Conservation (phyloP, 768 basidiomycete species). For the Leccinum aurantiacum region DNA sequence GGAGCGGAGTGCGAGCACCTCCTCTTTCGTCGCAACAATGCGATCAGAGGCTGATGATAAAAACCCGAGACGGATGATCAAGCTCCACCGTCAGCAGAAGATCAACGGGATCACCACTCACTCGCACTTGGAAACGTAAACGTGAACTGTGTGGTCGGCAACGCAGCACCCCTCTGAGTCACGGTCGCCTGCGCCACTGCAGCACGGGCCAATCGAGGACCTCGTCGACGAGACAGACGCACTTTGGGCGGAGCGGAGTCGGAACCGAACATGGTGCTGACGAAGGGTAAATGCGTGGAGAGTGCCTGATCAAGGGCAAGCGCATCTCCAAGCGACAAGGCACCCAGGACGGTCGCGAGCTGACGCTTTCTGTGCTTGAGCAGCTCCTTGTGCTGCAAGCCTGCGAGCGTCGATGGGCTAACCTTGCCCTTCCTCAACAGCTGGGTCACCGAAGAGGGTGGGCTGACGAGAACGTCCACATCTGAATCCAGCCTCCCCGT, state of each 20-base stretch:
- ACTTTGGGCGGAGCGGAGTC: constrained; percentile 36
- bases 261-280: constrained; percentile 37
- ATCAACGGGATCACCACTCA: constrained; percentile 49
- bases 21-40: constrained; percentile 63
- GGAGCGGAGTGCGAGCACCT: no score
- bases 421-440: constrained; percentile 44
- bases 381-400: constrained; percentile 73
- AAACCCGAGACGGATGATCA: constrained; percentile 26
- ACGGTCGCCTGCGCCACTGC: constrained; percentile 25
- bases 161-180: constrained; percentile 35
- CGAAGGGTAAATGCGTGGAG: constrained; percentile 41
- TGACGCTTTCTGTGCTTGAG: constrained; percentile 68
- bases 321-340: constrained; percentile 63
- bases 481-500: constrained; percentile 27
- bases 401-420: constrained; percentile 61
- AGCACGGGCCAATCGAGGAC: constrained; percentile 51
- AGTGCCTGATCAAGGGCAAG: constrained; percentile 79
- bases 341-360: constrained; percentile 67
- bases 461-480: constrained; percentile 20
- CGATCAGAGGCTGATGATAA: constrained; percentile 65
- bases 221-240: constrained; percentile 55
- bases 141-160: constrained; percentile 56
- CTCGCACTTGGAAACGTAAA: constrained; percentile 66
- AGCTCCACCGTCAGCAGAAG: constrained; percentile 18
- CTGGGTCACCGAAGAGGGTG: constrained; percentile 22